Percentiles rank a stretch among this genome's conserved stretches.
These are phyloP conservation scores for Plantago lanceolata DNA, from an alignment of 305 asterid genomes.

Conservation along the genomic window DNA sequence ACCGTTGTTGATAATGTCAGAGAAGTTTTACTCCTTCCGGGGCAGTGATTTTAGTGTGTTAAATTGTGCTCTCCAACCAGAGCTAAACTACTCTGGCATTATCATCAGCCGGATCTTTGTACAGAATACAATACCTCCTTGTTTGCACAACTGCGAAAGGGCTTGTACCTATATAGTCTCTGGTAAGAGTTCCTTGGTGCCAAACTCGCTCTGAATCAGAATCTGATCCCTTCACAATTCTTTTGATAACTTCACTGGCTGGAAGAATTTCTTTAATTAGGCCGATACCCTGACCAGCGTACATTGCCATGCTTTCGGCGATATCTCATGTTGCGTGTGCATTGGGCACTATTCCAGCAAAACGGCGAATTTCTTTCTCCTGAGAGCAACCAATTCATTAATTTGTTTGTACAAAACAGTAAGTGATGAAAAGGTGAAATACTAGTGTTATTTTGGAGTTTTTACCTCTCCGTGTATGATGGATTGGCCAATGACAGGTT, in stretches of 20 bases:
- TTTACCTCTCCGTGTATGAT: constrained; percentile 69
- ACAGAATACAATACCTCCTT: no score
- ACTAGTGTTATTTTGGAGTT: not conserved
- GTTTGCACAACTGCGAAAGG: no score
- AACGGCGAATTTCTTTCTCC: constrained; percentile 69
- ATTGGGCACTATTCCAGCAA: constrained; percentile 83
- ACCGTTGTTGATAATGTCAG: no score
- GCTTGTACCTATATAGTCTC: no score
- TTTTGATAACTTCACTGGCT: constrained; percentile 58
- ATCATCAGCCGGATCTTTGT: no score
- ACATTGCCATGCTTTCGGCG: constrained; percentile 88
- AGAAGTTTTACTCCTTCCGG: no score
- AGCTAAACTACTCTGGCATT: no score
- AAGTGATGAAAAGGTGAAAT: not conserved
- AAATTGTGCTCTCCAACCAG: no score
- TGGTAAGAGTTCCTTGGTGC: not conserved
- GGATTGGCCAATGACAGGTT: constrained; percentile 68
- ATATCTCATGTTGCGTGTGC: constrained; percentile 62
- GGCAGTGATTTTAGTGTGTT: no score
- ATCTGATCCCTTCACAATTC: constrained; percentile 55
- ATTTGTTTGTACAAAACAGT: not conserved
- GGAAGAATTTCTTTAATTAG: constrained; percentile 65
- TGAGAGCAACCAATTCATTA: constrained; percentile 20
- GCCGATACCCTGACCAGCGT: constrained; percentile 65
- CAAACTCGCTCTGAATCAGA: constrained; percentile 44